These are phyloP conservation scores for Favolaschia claudopus DNA, from an alignment of 768 basidiomycete species.

Conservation along the genomic window DNA sequence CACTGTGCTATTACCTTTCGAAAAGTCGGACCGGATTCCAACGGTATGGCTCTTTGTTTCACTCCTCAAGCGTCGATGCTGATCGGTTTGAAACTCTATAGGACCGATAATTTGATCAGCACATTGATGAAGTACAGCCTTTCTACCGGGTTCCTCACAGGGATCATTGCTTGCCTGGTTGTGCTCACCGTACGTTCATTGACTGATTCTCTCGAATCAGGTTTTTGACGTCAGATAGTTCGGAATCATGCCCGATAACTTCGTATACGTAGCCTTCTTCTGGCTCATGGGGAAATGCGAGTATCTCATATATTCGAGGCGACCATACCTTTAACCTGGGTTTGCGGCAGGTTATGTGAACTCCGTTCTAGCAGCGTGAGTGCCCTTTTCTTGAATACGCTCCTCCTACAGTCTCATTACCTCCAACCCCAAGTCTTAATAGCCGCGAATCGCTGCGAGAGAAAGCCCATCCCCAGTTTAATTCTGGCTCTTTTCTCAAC, in stretches of 20 bases:
- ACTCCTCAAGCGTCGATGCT: neutral
- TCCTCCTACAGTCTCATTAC: neutral
- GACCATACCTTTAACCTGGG: neutral
- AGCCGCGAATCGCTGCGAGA: conserved; percentile 56
- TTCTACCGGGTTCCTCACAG: conserved; percentile 53
- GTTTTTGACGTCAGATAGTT: conserved; percentile 36
- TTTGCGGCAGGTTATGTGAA: conserved; percentile 54
- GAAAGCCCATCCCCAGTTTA: conserved; percentile 39
- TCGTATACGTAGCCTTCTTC: conserved; percentile 58
- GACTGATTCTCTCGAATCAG: neutral
- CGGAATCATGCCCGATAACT: conserved; percentile 54
- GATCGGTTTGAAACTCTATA: conserved; percentile 21
- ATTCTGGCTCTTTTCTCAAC: conserved; percentile 45
- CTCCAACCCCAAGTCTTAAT: conserved; percentile 45
- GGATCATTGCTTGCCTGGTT: conserved; percentile 49
- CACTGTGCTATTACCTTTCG: conserved; percentile 57
- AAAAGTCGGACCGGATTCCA: conserved; percentile 55
- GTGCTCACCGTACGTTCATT: conserved; percentile 46
- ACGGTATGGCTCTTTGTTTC: conserved; percentile 34
- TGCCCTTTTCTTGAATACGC: conserved; percentile 14
- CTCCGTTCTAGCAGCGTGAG: conserved; percentile 59
- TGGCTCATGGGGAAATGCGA: conserved; percentile 60
- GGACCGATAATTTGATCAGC: conserved; percentile 53
- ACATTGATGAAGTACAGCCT: conserved; percentile 53
- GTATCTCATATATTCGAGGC: too few species aligned